Evolutionary conservation across 306 rosid species (phyloP), one percentile per base, ranked within the genome.

Genomic region (Pyrus pyrifolia): DNA sequence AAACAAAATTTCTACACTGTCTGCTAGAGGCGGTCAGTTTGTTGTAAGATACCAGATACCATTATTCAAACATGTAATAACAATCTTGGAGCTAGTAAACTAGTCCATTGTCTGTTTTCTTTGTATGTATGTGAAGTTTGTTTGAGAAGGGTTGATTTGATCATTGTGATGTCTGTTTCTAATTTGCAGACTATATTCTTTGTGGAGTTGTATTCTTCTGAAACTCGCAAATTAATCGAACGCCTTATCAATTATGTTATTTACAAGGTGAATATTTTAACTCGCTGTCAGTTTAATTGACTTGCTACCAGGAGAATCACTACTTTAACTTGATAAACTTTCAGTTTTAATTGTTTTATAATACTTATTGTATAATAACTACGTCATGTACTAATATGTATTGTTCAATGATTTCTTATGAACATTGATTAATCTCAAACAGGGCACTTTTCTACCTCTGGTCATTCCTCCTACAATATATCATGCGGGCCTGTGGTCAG

Each of bases 361-460:
- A 49, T 68, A 8, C 42, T 18, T 30, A 15, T 30, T 30, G 60
- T 77, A 60, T 9, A 62, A 22, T 40, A 60, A 68, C 64, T 68
- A 4, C 7, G 0, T 31, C 66, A 74, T 66, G 33, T 58, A 60
- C 17, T 55, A 38, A 45, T 55, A 45, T 55, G 31, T 55, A 3
- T 19, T 42, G 61, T 71, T 66, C 12, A 72, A 31, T 51, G 59
- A 67, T 74, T 64, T 70, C 64, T 80, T 52, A 57, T 71, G 31
- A 58, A 25, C 35, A 33, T 63, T 53, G 52, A 71, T 89, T 77
- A 71, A 73, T 59, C 2, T 75, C 69, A 71, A 73, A 80, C 90
- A 96, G 99, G 98, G 99, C 55, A 86, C 88, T 62, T 96, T 92
- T 85, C 86, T 96, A 62, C 99, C 98, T 19, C 78, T 96, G 71